A percentile compares a stretch with the other conserved stretches of the same genome.
Conservation (phyloP, 306 rosid species). For the Arachis hypogaea region DNA sequence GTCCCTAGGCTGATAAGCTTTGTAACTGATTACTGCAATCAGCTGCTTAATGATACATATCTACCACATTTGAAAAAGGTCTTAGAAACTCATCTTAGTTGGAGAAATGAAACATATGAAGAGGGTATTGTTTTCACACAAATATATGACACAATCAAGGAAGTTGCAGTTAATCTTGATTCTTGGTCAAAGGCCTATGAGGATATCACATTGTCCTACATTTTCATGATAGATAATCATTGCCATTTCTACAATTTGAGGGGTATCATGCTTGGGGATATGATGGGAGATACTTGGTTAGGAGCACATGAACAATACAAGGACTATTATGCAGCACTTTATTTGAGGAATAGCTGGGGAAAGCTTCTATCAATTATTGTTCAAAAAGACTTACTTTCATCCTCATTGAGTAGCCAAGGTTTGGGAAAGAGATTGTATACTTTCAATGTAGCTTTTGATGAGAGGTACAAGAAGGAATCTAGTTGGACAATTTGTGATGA, state of each 20-base stretch:
- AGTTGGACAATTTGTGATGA: conserved; percentile 69
- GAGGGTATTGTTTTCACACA: conserved; percentile 51
- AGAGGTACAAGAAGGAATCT: conserved; percentile 62
- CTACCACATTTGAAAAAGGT: conserved; percentile 65
- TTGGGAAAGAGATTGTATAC: conserved; percentile 52
- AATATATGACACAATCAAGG: conserved; percentile 58
- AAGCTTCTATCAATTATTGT: conserved; percentile 50
- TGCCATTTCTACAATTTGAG: conserved; percentile 68
- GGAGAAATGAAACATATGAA: conserved; percentile 60
- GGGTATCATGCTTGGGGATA: conserved; percentile 68
- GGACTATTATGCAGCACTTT: conserved; percentile 78
- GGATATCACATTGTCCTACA: conserved; percentile 65
- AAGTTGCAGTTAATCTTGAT: conserved; percentile 72
- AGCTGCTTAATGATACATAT: conserved; percentile 62
- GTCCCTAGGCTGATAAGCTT: conserved; percentile 76
- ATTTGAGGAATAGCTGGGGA: conserved; percentile 83
- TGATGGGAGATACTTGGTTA: conserved; percentile 90
- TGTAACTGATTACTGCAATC: conserved; percentile 67
- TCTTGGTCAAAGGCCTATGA: conserved; percentile 77
- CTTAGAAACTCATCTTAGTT: conserved; percentile 61
- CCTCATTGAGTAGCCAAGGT: conserved; percentile 44
- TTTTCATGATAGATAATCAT: conserved; percentile 94
- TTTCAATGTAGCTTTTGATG: conserved; percentile 67
- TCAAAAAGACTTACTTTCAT: conserved; percentile 46
- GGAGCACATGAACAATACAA: conserved; percentile 74